Percentiles rank a stretch among this genome's conserved stretches.
Evolutionary conservation across 805 yeast genomes (phyloP).

Genomic region (Scheffersomyces stipitis): DNA sequence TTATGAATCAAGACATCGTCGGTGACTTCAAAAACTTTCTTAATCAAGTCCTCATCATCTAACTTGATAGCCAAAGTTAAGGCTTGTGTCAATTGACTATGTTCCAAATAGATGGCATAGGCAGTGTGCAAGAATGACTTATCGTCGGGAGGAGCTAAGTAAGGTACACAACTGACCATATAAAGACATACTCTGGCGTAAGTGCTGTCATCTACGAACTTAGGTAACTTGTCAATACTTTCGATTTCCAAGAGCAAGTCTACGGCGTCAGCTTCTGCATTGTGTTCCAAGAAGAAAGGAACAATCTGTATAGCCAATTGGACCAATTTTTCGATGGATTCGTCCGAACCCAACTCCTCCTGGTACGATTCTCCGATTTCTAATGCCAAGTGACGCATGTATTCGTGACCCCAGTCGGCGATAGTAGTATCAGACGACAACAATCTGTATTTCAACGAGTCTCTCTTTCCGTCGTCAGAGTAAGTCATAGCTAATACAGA

Average conservation of each 20-base stretch:
- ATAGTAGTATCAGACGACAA: conserved; percentile 54
- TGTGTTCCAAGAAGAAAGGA: conserved; percentile 88
- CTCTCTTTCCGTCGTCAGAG: conserved; percentile 76
- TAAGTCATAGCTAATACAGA: conserved; percentile 96
- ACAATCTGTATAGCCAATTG: conserved; percentile 73
- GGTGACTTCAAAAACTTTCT: conserved; percentile 79
- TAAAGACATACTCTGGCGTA: conserved; percentile 89
- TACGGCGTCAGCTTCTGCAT: conserved; percentile 98
- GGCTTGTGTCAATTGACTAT: conserved; percentile 85
- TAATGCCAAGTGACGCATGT: conserved; percentile 90
- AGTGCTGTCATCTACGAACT: conserved; percentile 81
- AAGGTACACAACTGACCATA: conserved; percentile 94
- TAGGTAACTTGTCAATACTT: conserved; percentile 75
- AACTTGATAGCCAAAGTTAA: conserved; percentile 84
- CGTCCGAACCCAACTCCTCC: conserved; percentile 40
- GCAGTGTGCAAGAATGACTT: conserved; percentile 84
- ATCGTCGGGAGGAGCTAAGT: conserved; percentile 94
- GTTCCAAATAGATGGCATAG: conserved; percentile 74
- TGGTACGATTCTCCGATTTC: conserved; percentile 90
- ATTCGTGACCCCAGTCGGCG: conserved; percentile 97
- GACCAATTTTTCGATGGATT: conserved; percentile 45
- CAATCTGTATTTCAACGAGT: conserved; percentile 77
- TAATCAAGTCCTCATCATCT: conserved; percentile 76
- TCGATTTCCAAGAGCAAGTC: conserved; percentile 90
- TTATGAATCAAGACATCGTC: conserved; percentile 72